These are phyloP conservation scores for Simplicillium aogashimaense DNA, from an alignment of 2,329 filamentous ascomycete genomes.

Conservation along the genomic window DNA sequence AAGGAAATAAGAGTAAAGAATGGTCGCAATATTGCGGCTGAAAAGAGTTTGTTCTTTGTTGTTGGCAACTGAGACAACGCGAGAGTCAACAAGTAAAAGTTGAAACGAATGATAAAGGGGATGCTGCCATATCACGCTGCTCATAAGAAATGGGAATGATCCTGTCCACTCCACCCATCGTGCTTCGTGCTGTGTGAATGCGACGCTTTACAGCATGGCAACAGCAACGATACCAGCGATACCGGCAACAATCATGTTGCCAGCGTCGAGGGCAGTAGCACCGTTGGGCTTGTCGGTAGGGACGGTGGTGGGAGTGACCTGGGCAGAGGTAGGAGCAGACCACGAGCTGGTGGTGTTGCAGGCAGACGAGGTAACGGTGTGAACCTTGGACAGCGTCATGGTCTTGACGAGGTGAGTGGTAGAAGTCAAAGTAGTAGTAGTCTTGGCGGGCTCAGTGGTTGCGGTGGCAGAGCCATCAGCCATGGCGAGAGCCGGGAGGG, in stretches of 20 bases:
- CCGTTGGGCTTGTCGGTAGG: constrained; percentile 27
- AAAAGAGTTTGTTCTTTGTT: constrained; percentile 1
- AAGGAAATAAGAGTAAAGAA: not conserved
- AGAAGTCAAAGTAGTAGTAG: constrained; percentile 35
- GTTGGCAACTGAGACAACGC: not conserved
- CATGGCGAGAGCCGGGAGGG: constrained; percentile 44
- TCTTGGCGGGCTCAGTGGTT: constrained; percentile 20
- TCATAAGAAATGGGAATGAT: not conserved
- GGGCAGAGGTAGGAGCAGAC: constrained; percentile 11
- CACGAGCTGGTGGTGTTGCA: constrained; percentile 22
- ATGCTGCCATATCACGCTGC: not conserved
- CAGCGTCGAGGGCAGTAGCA: constrained; percentile 31
- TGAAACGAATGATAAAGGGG: too few species aligned
- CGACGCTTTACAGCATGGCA: constrained; percentile 14
- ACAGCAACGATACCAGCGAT: constrained; percentile 39
- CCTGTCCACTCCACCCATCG: too few species aligned
- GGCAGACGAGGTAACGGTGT: constrained; percentile 25
- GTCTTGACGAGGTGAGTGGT: constrained; percentile 42
- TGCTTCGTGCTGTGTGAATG: not conserved
- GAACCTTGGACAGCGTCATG: constrained; percentile 37
- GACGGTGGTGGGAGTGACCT: constrained; percentile 16
- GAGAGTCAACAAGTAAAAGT: too few species aligned
- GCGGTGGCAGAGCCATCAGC: constrained; percentile 22
- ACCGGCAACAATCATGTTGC: constrained; percentile 36
- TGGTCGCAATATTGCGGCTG: not conserved